Base-by-base conservation (phyloP, 257 asterid species). In the Capsicum rhomboideum region DNA sequence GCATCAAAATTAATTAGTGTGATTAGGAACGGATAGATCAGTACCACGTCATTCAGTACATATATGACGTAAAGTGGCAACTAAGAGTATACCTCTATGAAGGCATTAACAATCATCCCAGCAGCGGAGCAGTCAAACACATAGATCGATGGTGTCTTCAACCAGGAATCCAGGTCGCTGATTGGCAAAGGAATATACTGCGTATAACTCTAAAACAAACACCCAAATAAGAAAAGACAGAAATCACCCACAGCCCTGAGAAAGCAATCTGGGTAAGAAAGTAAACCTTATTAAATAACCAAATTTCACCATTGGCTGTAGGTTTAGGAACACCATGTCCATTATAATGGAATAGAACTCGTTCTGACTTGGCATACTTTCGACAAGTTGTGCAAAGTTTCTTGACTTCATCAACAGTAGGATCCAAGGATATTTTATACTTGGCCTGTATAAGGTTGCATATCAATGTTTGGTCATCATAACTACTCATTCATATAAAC, bases 241-340 rank as follows among this genome's bases (percentile, higher is more conserved):
- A 83, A 46, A 40, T 56, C 64, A 11, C 64, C n/a, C 74, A 53
- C 26, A 80, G 74, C 17, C 75, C 77, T 82, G 66, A 28, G 84
- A 81, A 86, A 49, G 80, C 52, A 26, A 28, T 42, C 55, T 53
- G 16, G 68, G 78, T 20, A 52, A 71, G 84, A 20, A 64, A 84
- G 79, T 12, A 52, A 67, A 97, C 99, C 99, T 93, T 97, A 83
- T 97, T 97, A 85, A 93, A 97, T 82, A 97, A 93, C 98, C 99
- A 97, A 81, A 86, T 95, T 95, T 97, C 98, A 85, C 99, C 99
- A 86, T 88, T 97, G 16, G 95, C 92, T 26, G 99, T 93, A 68
- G 99, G 99, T 92, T 95, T 95, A 66, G 99, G 99, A 85, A 97
- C 99, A 82, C 99, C 99, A 89, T 97, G 99, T 42, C 99, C 99